Conservation (phyloP, 495 filamentous ascomycete species). For the Parathielavia appendiculata region DNA sequence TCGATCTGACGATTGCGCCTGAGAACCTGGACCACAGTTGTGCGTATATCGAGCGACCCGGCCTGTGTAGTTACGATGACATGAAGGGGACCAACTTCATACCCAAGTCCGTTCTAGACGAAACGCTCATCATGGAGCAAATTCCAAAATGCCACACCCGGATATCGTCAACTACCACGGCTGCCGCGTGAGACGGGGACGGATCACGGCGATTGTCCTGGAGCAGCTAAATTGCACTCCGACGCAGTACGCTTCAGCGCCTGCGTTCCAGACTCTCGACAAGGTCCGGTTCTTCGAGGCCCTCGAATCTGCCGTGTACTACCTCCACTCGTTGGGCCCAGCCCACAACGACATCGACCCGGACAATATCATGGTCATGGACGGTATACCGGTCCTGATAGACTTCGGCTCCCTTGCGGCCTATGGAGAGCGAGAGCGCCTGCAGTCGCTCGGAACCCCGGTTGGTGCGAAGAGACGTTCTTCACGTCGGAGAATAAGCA, state of each 20-base stretch:
- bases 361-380: slow-evolving; percentile 18
- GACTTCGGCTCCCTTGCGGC: background rate
- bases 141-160: background rate
- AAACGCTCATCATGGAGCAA: slow-evolving; percentile 15
- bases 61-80: slow-evolving; percentile 17
- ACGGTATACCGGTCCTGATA: slow-evolving; percentile 20
- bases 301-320: slow-evolving; percentile 31
- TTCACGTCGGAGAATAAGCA: background rate
- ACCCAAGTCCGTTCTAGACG: slow-evolving; percentile 12
- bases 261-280: slow-evolving; percentile 7
- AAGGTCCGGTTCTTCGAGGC: slow-evolving; percentile 19
- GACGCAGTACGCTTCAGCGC: slow-evolving; percentile 7
- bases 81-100: slow-evolving; percentile 17
- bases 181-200: background rate
- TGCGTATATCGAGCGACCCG: slow-evolving; percentile 21
- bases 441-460: slow-evolving; percentile 16
- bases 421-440: slow-evolving; percentile 14
- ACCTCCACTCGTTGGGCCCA: slow-evolving; percentile 32
- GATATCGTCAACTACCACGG: background rate
- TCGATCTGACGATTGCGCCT: slow-evolving; percentile 18
- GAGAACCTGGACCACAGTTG: slow-evolving; percentile 12
- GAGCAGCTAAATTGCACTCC: slow-evolving; percentile 31
- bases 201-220: slow-evolving; percentile 14
- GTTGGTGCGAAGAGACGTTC: slow-evolving; percentile 1
- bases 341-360: slow-evolving; percentile 40